Conservation (phyloP, 371 early-diverging fungal species). For the Mucor velutinosus region DNA sequence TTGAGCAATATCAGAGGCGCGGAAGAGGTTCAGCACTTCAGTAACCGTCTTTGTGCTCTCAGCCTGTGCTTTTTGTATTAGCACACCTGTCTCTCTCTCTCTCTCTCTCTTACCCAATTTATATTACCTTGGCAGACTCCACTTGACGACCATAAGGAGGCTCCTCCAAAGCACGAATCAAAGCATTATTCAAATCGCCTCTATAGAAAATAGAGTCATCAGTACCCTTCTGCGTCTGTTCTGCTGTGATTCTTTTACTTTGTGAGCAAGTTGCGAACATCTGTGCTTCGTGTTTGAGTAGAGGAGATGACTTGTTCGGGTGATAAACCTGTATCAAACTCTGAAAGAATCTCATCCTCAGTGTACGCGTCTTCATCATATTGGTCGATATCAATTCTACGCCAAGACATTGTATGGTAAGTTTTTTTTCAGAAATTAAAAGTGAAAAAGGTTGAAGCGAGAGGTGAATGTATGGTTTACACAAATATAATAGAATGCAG, state of each 20-base stretch:
- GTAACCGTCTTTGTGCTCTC: constrained; percentile 76
- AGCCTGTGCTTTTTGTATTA: constrained; percentile 40
- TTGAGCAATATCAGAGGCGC: constrained; percentile 66
- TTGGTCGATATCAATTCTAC: constrained; percentile 83
- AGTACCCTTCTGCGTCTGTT: background rate
- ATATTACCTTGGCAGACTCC: constrained; percentile 71
- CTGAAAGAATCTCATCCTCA: constrained; percentile 61
- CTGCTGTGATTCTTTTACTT: constrained; percentile 22
- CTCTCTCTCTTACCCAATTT: background rate
- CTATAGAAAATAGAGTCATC: constrained; percentile 32
- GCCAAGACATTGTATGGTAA: constrained; percentile 58
- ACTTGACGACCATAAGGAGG: constrained; percentile 84
- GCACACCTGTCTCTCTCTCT: background rate
- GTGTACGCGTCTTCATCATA: constrained; percentile 79
- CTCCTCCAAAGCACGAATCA: constrained; percentile 70
- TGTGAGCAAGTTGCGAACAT: constrained; percentile 61
- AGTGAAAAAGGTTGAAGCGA: background rate
- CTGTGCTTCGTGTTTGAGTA: constrained; percentile 61
- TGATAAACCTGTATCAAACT: constrained; percentile 38
- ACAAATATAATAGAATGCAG: background rate
- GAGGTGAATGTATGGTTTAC: background rate
- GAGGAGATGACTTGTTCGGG: constrained; percentile 58
- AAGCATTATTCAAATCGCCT: constrained; percentile 69
- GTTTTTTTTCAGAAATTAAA: background rate
- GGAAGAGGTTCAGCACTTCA: constrained; percentile 76